Evolutionary conservation across 2,329 filamentous ascomycete genomes (phyloP), one percentile per base, ranked within the genome.

Genomic region (Onygenales sp.): DNA sequence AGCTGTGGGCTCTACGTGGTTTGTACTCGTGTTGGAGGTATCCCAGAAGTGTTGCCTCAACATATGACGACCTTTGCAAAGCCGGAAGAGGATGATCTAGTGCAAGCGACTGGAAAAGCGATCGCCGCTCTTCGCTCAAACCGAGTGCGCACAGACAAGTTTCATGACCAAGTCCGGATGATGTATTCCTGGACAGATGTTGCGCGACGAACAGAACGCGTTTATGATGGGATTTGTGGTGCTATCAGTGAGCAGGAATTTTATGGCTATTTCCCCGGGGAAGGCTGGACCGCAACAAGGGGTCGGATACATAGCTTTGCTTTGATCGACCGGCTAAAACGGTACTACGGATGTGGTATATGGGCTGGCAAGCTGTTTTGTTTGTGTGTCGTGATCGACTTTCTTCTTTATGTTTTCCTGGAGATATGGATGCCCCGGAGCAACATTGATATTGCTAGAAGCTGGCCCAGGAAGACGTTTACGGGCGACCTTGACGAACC

Each of bases 121-220:
- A 97, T 98, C 57, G 86, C 84, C 0, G 86, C 88, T 33, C 78
- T 98, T 53, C 84, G 92, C 44, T 86, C 86, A 5, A 92, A 91
- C 61, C 88, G 86, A 62, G 86, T 98, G 32, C 84, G 89, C 57
- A 95, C 93, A 0, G 92, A 97, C 67, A 82, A 86, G 42, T 98
- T 98, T 65, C 93, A 98, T 67, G 92, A 95, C 60, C 88, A 97
- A 69, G 93, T 98, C 57, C 90, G 92, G 70, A 88, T 87, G 74
- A 97, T 97, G 93, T 98, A 98, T 73, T 95, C 89, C 1, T 98
- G 93, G 93, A 88, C 88, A 32, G 92, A 98, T 67, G 92, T 98
- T 32, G 93, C 93, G 11, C 81, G 87, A 62, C 86, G 93, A 52
- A 97, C 93, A 0, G 93, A 98, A 71, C 81, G 92, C 33, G 93